These are phyloP conservation scores for Orbilia blumenaviensis DNA, from an alignment of 2,329 filamentous ascomycete genomes.

Conservation along the genomic window DNA sequence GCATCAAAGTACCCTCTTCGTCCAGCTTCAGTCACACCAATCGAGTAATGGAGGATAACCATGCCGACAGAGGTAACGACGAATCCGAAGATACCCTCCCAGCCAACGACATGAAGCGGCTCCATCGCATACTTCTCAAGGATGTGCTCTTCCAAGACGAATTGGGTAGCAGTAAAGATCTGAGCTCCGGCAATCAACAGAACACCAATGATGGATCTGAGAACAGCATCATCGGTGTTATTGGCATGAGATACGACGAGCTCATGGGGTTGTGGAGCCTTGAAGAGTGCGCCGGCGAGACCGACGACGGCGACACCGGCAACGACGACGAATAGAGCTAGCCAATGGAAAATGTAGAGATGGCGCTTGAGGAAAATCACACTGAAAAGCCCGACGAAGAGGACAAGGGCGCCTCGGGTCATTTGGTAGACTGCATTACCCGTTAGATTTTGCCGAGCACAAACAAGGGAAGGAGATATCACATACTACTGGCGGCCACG, in stretches of 20 bases:
- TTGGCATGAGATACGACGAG: slow-evolving; percentile 59
- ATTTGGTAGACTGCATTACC: slow-evolving; percentile 79
- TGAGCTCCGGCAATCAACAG: slow-evolving; percentile 91
- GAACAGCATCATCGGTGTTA: slow-evolving; percentile 62
- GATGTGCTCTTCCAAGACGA: slow-evolving; percentile 94
- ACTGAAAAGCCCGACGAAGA: slow-evolving; percentile 95
- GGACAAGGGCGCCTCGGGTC: slow-evolving; percentile 90
- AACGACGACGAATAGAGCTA: slow-evolving; percentile 85
- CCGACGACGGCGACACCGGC: slow-evolving; percentile 88
- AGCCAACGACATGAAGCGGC: slow-evolving; percentile 90
- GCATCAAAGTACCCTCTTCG: slow-evolving; percentile 88
- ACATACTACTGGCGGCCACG: slow-evolving; percentile 79
- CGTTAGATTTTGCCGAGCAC: slow-evolving; percentile 18
- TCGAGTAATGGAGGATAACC: slow-evolving; percentile 77
- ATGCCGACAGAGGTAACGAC: slow-evolving; percentile 79
- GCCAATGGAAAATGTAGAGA: slow-evolving; percentile 89
- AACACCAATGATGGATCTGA: slow-evolving; percentile 81
- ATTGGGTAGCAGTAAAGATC: slow-evolving; percentile 96
- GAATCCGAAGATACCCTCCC: slow-evolving; percentile 95
- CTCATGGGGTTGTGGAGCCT: slow-evolving; percentile 67
- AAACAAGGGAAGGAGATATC: not conserved
- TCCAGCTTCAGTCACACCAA: slow-evolving; percentile 79
- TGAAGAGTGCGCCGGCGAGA: slow-evolving; percentile 82
- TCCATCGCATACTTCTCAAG: slow-evolving; percentile 81
- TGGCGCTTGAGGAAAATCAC: slow-evolving; percentile 85